Conservation (phyloP, 2,329 filamentous ascomycete genomes). For the Zymoseptoria brevis region DNA sequence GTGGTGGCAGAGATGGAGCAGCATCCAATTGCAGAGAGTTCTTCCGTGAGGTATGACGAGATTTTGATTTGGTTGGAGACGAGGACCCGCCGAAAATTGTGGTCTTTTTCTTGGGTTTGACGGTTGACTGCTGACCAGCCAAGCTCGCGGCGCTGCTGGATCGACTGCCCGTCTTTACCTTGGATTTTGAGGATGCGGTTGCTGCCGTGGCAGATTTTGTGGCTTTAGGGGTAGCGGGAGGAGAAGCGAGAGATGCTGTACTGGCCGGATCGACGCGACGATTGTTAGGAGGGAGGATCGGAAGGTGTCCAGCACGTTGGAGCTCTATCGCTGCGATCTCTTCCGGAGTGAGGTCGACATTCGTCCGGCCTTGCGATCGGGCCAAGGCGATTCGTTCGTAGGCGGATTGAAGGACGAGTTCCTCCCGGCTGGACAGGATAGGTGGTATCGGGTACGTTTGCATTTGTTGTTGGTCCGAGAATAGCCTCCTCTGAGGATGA, state of each 20-base stretch:
- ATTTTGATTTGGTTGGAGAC: conserved; percentile 29
- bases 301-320: conserved; percentile 24
- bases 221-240: conserved; percentile 22
- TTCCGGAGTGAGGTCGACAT: conserved; percentile 70
- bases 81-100: conserved; percentile 25
- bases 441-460: neutral
- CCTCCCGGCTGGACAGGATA: conserved; percentile 44
- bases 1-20: conserved; percentile 9
- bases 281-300: neutral
- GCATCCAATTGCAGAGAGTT: conserved; percentile 19
- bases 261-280: conserved; percentile 19
- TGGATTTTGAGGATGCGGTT: conserved; percentile 8
- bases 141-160: conserved; percentile 32
- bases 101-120: conserved; percentile 23
- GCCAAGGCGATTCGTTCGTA: conserved; percentile 73
- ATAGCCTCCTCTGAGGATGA: neutral
- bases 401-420: conserved; percentile 67
- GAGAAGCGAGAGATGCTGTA: conserved; percentile 23
- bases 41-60: conserved; percentile 24
- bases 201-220: conserved; percentile 1
- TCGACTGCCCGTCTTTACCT: conserved; percentile 23
- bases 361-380: conserved; percentile 63
- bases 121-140: conserved; percentile 26
- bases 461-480: neutral
- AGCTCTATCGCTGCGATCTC: conserved; percentile 76